phyloP scores from a whole-genome alignment of 495 filamentous ascomycete genomes.

The Neurospora terricola region DNA sequence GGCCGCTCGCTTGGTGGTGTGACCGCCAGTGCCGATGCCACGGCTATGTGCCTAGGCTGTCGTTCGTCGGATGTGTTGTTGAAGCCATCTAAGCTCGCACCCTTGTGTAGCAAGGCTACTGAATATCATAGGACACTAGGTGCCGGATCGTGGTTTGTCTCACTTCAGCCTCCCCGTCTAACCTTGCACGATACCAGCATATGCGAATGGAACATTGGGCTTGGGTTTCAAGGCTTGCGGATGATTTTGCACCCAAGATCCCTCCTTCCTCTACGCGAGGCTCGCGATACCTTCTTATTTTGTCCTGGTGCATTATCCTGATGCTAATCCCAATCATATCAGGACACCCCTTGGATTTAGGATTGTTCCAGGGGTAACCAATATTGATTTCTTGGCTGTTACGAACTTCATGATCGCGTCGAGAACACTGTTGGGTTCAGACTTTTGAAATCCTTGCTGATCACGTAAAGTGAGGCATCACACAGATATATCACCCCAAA shows the following conservation, averaged over 20 bases:
- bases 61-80: not conserved
- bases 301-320: not conserved
- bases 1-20: not conserved
- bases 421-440: not conserved
- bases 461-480: not conserved
- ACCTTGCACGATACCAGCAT: not conserved
- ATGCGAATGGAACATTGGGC: not conserved
- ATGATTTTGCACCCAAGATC: not conserved
- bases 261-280: not conserved
- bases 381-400: not conserved
- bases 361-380: not conserved
- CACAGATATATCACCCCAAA: not conserved
- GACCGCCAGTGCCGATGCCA: not conserved
- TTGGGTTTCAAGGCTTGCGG: not conserved
- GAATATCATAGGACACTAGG: not conserved
- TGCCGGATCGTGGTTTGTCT: not conserved
- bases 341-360: not conserved
- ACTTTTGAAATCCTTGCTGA: not conserved
- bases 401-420: not conserved
- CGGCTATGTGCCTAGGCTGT: not conserved
- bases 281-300: not conserved
- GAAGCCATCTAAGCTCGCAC: not conserved
- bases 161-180: not conserved
- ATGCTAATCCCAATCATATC: not conserved
- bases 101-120: not conserved